Evolutionary conservation across 2,329 filamentous ascomycete genomes (phyloP).

Genomic region (Trichocomaceae sp.): DNA sequence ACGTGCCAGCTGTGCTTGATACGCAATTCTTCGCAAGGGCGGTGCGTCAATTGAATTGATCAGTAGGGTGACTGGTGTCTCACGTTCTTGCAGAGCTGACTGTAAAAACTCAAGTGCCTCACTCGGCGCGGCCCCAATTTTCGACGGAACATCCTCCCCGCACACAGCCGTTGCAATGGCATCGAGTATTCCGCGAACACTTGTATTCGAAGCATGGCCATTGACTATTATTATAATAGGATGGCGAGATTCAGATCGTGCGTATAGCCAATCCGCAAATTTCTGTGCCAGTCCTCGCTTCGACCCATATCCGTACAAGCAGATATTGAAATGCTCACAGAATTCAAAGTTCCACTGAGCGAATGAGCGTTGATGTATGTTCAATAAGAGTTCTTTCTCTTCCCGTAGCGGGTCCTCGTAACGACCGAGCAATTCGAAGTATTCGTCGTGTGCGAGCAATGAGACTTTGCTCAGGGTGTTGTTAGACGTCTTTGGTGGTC

Average conservation of each 20-base stretch:
- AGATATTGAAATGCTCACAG: slow-evolving; percentile 76
- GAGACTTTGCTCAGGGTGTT: slow-evolving; percentile 70
- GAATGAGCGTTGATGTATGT: slow-evolving; percentile 73
- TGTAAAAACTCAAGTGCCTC: slow-evolving; percentile 64
- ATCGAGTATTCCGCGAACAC: slow-evolving; percentile 40
- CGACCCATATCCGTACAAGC: slow-evolving; percentile 87
- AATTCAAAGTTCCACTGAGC: slow-evolving; percentile 91
- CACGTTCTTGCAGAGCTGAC: slow-evolving; percentile 50
- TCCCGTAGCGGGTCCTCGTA: slow-evolving; percentile 62
- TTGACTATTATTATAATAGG: slow-evolving; percentile 81
- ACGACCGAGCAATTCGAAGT: slow-evolving; percentile 62
- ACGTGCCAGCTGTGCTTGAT: slow-evolving; percentile 67
- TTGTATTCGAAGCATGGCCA: slow-evolving; percentile 57
- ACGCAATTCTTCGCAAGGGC: slow-evolving; percentile 62
- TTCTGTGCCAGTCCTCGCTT: slow-evolving; percentile 68
- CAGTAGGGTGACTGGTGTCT: slow-evolving; percentile 56
- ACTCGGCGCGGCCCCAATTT: slow-evolving; percentile 58
- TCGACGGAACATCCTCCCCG: slow-evolving; percentile 37
- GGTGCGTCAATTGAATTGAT: slow-evolving; percentile 82
- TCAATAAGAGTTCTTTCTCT: slow-evolving; percentile 65
- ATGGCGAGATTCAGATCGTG: slow-evolving; percentile 27
- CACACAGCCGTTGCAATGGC: slow-evolving; percentile 61
- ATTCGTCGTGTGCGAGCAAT: slow-evolving; percentile 85
- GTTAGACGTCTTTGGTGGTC: slow-evolving; percentile 74
- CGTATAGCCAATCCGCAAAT: slow-evolving; percentile 66